Percentiles rank a stretch among this genome's conserved stretches.
Evolutionary conservation across 805 yeast genomes (phyloP).

Genomic region (Candida loeiensis): DNA sequence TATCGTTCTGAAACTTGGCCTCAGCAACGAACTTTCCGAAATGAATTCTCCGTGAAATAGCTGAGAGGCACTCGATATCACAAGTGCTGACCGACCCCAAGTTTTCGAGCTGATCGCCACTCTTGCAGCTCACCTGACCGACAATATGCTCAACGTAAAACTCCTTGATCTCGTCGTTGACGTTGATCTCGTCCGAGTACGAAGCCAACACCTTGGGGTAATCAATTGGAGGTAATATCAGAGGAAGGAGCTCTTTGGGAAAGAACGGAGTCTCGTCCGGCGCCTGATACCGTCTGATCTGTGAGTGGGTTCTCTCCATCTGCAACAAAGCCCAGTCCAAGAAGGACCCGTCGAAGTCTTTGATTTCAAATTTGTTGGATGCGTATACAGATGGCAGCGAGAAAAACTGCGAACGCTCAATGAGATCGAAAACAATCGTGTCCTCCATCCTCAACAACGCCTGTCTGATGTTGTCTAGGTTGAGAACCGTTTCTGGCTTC

Average conservation of each 20-base stretch:
- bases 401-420: constrained; percentile 88
- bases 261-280: constrained; percentile 94
- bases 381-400: constrained; percentile 73
- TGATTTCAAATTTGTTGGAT: constrained; percentile 50
- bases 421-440: constrained; percentile 85
- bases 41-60: constrained; percentile 87
- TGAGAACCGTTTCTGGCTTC: constrained; percentile 76
- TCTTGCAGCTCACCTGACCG: constrained; percentile 63
- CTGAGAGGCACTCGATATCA: constrained; percentile 85
- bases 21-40: constrained; percentile 98
- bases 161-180: constrained; percentile 63
- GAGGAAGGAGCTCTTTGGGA: constrained; percentile 60
- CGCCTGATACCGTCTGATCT: constrained; percentile 84
- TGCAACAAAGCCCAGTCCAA: constrained; percentile 82
- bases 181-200: constrained; percentile 70
- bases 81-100: constrained; percentile 80
- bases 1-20: constrained; percentile 75
- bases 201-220: constrained; percentile 79
- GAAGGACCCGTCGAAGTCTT: constrained; percentile 73
- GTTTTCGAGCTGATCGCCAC: constrained; percentile 79
- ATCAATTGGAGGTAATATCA: constrained; percentile 74
- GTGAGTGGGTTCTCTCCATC: constrained; percentile 62
- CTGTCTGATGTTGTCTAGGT: constrained; percentile 76
- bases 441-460: constrained; percentile 93
- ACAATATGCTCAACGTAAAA: constrained; percentile 72